Evolutionary conservation across 768 basidiomycete species (phyloP), one percentile per base, ranked within the genome.

Genomic region (Boletus fagicola): DNA sequence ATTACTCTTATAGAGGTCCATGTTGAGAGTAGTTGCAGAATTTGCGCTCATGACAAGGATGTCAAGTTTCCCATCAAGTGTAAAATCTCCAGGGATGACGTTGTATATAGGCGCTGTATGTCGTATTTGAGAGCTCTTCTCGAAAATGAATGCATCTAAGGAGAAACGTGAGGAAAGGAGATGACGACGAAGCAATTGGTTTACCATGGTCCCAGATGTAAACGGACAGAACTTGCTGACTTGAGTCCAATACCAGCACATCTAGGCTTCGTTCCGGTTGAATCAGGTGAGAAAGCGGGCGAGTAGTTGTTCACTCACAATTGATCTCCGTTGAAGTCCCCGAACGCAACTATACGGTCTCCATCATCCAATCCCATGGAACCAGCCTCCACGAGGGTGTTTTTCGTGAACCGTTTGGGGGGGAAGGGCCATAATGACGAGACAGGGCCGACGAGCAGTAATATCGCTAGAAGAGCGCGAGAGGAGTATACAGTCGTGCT

Each of bases 261-360:
- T 98, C 95, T 60, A 92, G 70, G 63, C 94, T 97, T 65, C 26
- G 53, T 47, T 45, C 40, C 28, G 31, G 44, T 49, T 36, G 35
- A 33, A 49, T 51, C 47, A 31, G 31, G 30, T 20, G 42, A 24
- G 40, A 48, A 33, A 13, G 8, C 11, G 31, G 40, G 46, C 36
- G 30, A 12, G 22, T 11, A 5, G 18, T 18, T 39, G 47, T 43
- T 57, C 20, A 75, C 91, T 68, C 70, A 97, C 94, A 91, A 90
- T 70, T 98, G 94, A 72, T 98, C 94, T 5, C 92, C 94, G 70
- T 98, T 86, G 72, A 95, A 96, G 76, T 99, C 96, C 33, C 94
- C 97, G 65, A 92, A 91, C 9, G 94, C 95, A 58, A 92, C 80
- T 20, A 97, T 81, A 51, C 90, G 80, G 28, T 84, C 86, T 52